phyloP scores from a whole-genome alignment of 371 early-diverging fungal genomes.

The Mucor velutinosus region DNA sequence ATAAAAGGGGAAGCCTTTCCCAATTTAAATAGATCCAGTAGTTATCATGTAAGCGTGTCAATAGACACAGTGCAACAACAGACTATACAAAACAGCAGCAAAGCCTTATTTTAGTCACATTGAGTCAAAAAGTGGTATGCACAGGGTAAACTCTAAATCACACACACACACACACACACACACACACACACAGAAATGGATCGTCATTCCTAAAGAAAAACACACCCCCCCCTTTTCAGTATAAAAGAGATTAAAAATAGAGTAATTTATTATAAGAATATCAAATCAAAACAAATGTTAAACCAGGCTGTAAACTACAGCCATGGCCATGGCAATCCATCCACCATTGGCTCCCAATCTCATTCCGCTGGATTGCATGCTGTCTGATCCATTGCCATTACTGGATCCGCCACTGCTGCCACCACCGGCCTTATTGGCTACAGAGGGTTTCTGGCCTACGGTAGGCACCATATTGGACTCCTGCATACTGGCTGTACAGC shows the following conservation, averaged over 20 bases:
- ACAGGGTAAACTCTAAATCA: neutral
- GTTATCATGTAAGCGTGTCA: neutral
- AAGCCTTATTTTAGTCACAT: neutral
- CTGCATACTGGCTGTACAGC: slow-evolving; percentile 44
- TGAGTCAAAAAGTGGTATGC: neutral
- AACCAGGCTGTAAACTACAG: slow-evolving; percentile 1
- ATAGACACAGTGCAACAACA: too few relatives aligned
- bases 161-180: too few relatives aligned
- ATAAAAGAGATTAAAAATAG: neutral
- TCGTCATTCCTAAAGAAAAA: neutral
- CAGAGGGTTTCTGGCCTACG: slow-evolving; percentile 32
- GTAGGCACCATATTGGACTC: slow-evolving; percentile 40
- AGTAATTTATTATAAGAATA: neutral
- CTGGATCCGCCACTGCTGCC: neutral
- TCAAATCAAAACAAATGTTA: too few relatives aligned
- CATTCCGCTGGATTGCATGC: slow-evolving; percentile 1
- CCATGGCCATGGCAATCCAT: slow-evolving; percentile 12
- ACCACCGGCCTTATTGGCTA: neutral
- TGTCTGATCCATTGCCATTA: neutral
- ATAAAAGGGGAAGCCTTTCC: neutral
- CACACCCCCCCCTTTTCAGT: neutral
- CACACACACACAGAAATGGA: neutral
- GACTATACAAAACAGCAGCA: neutral
- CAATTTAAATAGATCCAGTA: too few relatives aligned
- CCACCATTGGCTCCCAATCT: neutral